These are phyloP conservation scores for Logfia minima DNA, from an alignment of 129 eudicot genomes.

Conservation along the genomic window DNA sequence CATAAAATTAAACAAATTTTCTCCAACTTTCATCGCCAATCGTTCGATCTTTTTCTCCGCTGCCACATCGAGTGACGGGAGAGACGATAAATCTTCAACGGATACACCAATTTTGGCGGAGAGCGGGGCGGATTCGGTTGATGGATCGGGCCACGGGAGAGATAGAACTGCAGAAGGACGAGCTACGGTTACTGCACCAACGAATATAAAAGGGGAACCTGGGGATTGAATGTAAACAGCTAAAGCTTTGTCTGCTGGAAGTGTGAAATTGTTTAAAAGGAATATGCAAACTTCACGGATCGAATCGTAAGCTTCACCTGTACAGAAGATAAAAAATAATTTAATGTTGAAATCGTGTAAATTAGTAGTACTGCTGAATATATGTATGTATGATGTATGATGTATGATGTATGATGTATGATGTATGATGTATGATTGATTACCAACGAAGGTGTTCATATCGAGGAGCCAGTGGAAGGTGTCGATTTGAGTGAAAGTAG, in stretches of 20 bases:
- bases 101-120: constrained; percentile 89
- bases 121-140: constrained; percentile 53
- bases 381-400: not conserved
- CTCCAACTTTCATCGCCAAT: constrained; percentile 87
- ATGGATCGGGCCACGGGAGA: constrained; percentile 85
- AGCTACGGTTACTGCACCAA: constrained; percentile 73
- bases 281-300: constrained; percentile 75
- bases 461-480: constrained; percentile 91
- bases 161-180: constrained; percentile 85
- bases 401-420: too few relatives aligned
- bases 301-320: constrained; percentile 81
- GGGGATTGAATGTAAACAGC: constrained; percentile 90
- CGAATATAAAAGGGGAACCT: constrained; percentile 71
- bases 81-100: constrained; percentile 63
- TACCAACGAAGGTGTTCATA: constrained; percentile 92
- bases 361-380: too few relatives aligned
- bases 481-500: constrained; percentile 91
- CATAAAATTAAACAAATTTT: constrained; percentile 93
- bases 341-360: not conserved
- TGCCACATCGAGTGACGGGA: constrained; percentile 80
- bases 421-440: not conserved
- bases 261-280: constrained; percentile 70
- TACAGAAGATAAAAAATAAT: not conserved
- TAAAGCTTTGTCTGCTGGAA: constrained; percentile 89
- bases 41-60: constrained; percentile 82